These are phyloP conservation scores for Oryza meridionalis DNA, from an alignment of 176 grass and related monocot species.

Conservation along the genomic window DNA sequence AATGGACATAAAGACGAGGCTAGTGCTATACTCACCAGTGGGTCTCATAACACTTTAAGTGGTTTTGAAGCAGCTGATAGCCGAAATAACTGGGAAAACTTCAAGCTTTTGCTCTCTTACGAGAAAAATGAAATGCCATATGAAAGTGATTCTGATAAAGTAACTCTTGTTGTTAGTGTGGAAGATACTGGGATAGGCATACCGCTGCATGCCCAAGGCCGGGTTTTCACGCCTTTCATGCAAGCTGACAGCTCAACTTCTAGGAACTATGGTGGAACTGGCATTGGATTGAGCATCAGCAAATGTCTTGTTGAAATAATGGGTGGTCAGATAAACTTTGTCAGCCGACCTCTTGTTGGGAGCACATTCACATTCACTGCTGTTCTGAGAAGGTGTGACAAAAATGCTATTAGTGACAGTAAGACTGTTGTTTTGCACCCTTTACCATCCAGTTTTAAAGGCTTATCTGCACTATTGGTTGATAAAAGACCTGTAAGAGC, in stretches of 20 bases:
- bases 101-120: constrained; percentile 67
- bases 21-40: constrained; percentile 39
- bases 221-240: constrained; percentile 97
- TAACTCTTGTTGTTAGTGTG: constrained; percentile 86
- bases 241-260: constrained; percentile 97
- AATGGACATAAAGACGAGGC: constrained; percentile 66
- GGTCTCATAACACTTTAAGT: constrained; percentile 77
- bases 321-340: constrained; percentile 88
- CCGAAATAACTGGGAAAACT: constrained; percentile 89
- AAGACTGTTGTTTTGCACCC: constrained; percentile 59
- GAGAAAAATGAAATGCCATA: constrained; percentile 46
- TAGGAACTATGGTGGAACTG: constrained; percentile 89
- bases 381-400: constrained; percentile 55
- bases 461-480: constrained; percentile 71
- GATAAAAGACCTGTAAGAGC: constrained; percentile 83
- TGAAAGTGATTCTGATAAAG: constrained; percentile 59
- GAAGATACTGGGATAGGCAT: constrained; percentile 98
- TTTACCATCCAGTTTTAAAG: constrained; percentile 76
- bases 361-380: constrained; percentile 95
- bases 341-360: constrained; percentile 71
- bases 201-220: constrained; percentile 73
- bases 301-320: constrained; percentile 92
- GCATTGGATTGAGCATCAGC: constrained; percentile 96
- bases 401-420: constrained; percentile 50
- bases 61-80: constrained; percentile 89